Percentiles rank a stretch among this genome's conserved stretches.
Evolutionary conservation across 1,139 yeast species (phyloP).

Genomic region (Kodamaea derodonti): DNA sequence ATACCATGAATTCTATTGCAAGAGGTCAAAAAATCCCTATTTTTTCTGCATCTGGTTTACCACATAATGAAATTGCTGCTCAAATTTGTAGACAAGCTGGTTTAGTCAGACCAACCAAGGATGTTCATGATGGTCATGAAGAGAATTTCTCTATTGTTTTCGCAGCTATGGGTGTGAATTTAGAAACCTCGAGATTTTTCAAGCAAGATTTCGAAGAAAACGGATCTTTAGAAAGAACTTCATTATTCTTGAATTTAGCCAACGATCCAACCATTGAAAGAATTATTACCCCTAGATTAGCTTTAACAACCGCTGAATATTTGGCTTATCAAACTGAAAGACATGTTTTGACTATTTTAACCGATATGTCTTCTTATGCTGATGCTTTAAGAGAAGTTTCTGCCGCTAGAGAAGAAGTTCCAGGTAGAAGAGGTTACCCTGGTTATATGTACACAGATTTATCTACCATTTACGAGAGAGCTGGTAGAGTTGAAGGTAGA

Average conservation of each 20-base stretch:
- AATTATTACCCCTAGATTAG: constrained; percentile 97
- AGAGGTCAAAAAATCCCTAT: constrained; percentile 99
- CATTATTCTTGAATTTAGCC: constrained; percentile 93
- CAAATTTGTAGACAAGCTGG: constrained; percentile 99
- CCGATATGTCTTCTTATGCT: constrained; percentile 99
- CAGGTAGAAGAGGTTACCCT: constrained; percentile 99
- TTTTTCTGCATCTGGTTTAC: constrained; percentile 98
- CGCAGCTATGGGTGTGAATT: constrained; percentile 97
- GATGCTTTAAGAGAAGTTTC: constrained; percentile 99
- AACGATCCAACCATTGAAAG: constrained; percentile 99
- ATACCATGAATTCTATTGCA: constrained; percentile 98
- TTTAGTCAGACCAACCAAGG: constrained; percentile 97
- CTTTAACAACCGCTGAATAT: constrained; percentile 98
- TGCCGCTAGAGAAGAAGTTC: constrained; percentile 99
- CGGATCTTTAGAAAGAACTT: constrained; percentile 96
- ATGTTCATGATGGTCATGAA: constrained; percentile 99
- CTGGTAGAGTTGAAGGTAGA: constrained; percentile 99
- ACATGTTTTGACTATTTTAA: constrained; percentile 94
- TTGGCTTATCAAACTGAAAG: constrained; percentile 98
- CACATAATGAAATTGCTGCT: constrained; percentile 99
- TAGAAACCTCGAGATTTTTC: constrained; percentile 90
- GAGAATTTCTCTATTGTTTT: constrained; percentile 98
- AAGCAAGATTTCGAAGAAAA: constrained; percentile 99
- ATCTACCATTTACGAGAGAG: constrained; percentile 97
- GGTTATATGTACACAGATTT: constrained; percentile 99